Evolutionary conservation across 495 filamentous ascomycete genomes (phyloP), one percentile per base, ranked within the genome.

Genomic region (Tuber magnatum): DNA sequence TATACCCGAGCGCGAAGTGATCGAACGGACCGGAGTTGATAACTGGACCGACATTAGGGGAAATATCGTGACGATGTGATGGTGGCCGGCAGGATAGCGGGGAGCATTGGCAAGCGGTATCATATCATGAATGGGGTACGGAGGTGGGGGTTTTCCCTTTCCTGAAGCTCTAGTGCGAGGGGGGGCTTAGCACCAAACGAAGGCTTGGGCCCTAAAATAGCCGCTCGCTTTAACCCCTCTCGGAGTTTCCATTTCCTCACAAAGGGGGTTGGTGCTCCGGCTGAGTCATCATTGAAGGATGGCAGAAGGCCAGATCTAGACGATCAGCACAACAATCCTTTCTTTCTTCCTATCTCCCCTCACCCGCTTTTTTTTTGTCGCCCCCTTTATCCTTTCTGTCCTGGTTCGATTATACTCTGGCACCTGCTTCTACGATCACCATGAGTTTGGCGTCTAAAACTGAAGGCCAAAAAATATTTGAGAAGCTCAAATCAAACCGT

Each of bases 391-490:
- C 56, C 1, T 20, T 65, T 65, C 20, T 20, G 51, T 14, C 32
- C 14, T 35, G 28, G 12, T 28, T 35, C 14, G 56, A 35, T 35
- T 65, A 65, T 65, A 39, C 41, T 16, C 71, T 41, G n/a, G 70
- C n/a, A 56, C 10, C 40, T 40, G 28, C 41, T 18, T 22, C 32
- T 38, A n/a, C 35, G 40, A 68, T 7, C 24, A 71, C 43, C 74
- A 93, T 97, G 94, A 92, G 89, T 83, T 84, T 90, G 78, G 95
- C 95, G 83, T 91, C 93, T 43, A 99, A 98, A 88, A 90, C 94
- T 82, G 88, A 97, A 86, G 97, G 94, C 84, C 92, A 96, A 85
- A 94, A 94, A 86, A 92, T 98, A 83, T 99, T 99, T 85, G 93
- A 97, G 89, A 97, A 97, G 87, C 87, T 98, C 84, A 96, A 94